Evolutionary conservation across 2,329 filamentous ascomycete species (phyloP).

Genomic region (Microsporum canis): DNA sequence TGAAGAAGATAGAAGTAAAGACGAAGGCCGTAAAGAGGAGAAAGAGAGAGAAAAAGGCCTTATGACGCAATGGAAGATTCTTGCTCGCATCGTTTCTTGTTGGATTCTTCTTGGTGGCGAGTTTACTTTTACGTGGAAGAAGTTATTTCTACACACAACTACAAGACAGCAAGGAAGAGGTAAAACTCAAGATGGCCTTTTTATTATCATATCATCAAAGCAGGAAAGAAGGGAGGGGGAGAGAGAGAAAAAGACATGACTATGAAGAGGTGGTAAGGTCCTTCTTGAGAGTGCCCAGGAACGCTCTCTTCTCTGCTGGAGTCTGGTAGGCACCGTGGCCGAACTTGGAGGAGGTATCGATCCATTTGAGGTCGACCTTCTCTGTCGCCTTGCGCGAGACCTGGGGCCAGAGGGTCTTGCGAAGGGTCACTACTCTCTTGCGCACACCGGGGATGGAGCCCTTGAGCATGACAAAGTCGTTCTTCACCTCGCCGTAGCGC

Average conservation of each 20-base stretch:
- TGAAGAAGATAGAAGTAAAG: neutral
- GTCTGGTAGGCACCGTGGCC: slow-evolving; percentile 99
- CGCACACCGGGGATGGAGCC: slow-evolving; percentile 94
- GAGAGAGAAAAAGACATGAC: neutral
- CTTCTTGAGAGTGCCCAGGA: slow-evolving; percentile 99
- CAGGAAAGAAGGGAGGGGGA: neutral
- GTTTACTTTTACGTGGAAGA: neutral
- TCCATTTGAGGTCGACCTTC: slow-evolving; percentile 99
- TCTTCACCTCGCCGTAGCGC: slow-evolving; percentile 98
- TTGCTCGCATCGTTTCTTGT: neutral
- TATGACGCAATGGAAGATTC: neutral
- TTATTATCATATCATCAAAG: neutral
- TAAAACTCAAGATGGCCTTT: neutral
- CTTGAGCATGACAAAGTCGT: slow-evolving; percentile 98
- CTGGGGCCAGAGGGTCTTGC: slow-evolving; percentile 97
- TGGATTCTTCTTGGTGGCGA: neutral
- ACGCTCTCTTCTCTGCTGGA: slow-evolving; percentile 91
- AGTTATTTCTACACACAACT: neutral
- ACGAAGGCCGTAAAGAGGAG: neutral
- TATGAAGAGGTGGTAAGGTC: slow-evolving; percentile 46
- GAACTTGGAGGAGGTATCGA: slow-evolving; percentile 99
- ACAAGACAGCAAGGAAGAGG: neutral
- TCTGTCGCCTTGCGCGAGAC: slow-evolving; percentile 90
- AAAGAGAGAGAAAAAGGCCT: neutral
- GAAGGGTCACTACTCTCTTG: slow-evolving; percentile 98